These are phyloP conservation scores for Saccharomyces hybrid DNA, from an alignment of 1,139 yeast species.

Conservation along the genomic window DNA sequence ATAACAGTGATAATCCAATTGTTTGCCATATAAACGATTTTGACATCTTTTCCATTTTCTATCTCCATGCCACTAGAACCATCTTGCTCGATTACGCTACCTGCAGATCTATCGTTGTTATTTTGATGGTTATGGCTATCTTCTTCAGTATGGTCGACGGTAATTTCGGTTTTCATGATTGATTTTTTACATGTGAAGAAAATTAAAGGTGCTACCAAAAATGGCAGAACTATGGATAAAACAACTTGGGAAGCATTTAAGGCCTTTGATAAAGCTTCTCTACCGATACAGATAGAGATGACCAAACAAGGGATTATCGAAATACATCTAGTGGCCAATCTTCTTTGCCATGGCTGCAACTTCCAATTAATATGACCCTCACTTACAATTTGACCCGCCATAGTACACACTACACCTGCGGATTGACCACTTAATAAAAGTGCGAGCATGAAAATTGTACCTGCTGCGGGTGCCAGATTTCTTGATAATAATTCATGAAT, in stretches of 20 bases:
- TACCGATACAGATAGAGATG: conserved; percentile 49
- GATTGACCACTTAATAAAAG: conserved; percentile 69
- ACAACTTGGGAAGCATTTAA: conserved; percentile 73
- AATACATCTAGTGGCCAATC: conserved; percentile 61
- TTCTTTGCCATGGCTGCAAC: conserved; percentile 66
- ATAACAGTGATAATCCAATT: conserved; percentile 47
- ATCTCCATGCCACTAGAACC: conserved; percentile 1
- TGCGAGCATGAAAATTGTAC: conserved; percentile 71
- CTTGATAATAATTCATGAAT: conserved; percentile 52
- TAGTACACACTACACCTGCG: conserved; percentile 81
- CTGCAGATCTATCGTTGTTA: conserved; percentile 1
- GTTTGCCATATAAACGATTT: conserved; percentile 48
- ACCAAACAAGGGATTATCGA: conserved; percentile 66
- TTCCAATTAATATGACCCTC: conserved; percentile 80
- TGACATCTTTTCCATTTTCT: conserved; percentile 14
- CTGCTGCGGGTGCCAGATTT: conserved; percentile 62
- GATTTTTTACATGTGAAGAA: conserved; percentile 60
- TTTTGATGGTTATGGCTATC: not conserved
- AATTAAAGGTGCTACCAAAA: conserved; percentile 68
- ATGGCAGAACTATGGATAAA: conserved; percentile 62
- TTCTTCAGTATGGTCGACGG: conserved; percentile 8
- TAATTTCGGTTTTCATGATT: conserved; percentile 49
- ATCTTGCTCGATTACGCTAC: conserved; percentile 5
- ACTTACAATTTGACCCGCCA: conserved; percentile 78
- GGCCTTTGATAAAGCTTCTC: conserved; percentile 53